These are phyloP conservation scores for Phytophthora boehmeriae DNA, from an alignment of 352 stramenopile genomes.

Conservation along the genomic window DNA sequence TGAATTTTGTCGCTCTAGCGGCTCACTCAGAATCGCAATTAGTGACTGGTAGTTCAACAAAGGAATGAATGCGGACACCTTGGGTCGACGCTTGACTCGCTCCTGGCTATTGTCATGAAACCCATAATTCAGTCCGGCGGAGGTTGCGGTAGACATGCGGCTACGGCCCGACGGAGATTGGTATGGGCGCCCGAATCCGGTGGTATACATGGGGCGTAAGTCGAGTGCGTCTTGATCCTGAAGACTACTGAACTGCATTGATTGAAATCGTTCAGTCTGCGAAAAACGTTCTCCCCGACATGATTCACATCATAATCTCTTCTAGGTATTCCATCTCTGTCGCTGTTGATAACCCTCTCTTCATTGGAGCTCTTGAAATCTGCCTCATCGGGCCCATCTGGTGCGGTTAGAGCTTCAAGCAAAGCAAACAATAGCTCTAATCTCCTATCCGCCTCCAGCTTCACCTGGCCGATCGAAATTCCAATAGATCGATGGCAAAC, in stretches of 20 bases:
- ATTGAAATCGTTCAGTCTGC: conserved; percentile 63
- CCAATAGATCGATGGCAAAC: conserved; percentile 67
- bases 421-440: conserved; percentile 84
- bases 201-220: conserved; percentile 71
- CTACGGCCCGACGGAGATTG: conserved; percentile 64
- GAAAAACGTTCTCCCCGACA: conserved; percentile 32
- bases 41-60: conserved; percentile 81
- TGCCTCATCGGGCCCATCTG: conserved; percentile 36
- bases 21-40: conserved; percentile 55
- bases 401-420: conserved; percentile 66
- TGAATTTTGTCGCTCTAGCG: conserved; percentile 45
- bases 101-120: conserved; percentile 40
- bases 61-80: conserved; percentile 53
- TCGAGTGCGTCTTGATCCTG: conserved; percentile 60
- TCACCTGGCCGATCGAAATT: conserved; percentile 82
- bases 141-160: conserved; percentile 74
- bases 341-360: conserved; percentile 35
- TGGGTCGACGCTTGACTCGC: conserved; percentile 41
- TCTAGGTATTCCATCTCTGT: conserved; percentile 13
- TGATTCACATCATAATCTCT: conserved; percentile 40
- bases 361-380: conserved; percentile 38
- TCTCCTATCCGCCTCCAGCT: conserved; percentile 83
- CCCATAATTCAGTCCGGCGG: conserved; percentile 45
- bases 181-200: conserved; percentile 55
- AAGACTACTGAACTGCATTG: conserved; percentile 64